Percentiles rank a stretch among this genome's conserved stretches.
phyloP scores from a whole-genome alignment of 371 early-diverging fungal species.

The Rhizomucor miehei region DNA sequence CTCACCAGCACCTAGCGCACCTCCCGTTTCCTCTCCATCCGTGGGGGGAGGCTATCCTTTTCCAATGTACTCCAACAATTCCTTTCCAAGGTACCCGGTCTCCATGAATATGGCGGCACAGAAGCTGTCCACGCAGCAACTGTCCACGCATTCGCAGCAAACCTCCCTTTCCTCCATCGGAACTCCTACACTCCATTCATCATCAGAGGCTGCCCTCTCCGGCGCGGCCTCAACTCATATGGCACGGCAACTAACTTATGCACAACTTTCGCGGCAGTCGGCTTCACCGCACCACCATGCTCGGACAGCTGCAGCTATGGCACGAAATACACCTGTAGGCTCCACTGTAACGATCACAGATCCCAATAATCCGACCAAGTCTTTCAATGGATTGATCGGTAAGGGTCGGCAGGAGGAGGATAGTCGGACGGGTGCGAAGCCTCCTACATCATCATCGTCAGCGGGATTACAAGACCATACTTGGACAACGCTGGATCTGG shows the following conservation, averaged over 20 bases:
- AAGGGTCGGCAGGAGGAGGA: conserved; percentile 19
- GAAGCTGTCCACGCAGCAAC: conserved; percentile 10
- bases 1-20: conserved; percentile 34
- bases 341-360: conserved; percentile 63
- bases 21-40: conserved; percentile 42
- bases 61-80: conserved; percentile 39
- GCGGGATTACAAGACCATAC: conserved; percentile 7
- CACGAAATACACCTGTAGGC: conserved; percentile 39
- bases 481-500: conserved; percentile 88
- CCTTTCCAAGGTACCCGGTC: conserved; percentile 45
- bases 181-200: conserved; percentile 21
- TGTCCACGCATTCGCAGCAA: conserved; percentile 2
- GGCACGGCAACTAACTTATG: conserved; percentile 72
- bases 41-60: conserved; percentile 9
- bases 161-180: conserved; percentile 16
- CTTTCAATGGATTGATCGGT: conserved; percentile 27
- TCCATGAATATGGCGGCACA: conserved; percentile 40
- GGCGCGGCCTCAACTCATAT: conserved; percentile 47
- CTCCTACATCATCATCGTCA: conserved; percentile 11
- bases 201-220: conserved; percentile 13
- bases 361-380: conserved; percentile 59
- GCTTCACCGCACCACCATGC: conserved; percentile 88
- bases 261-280: conserved; percentile 73
- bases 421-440: conserved; percentile 3
- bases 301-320: conserved; percentile 74